These are phyloP conservation scores for Boletus tylopilopsis DNA, from an alignment of 768 basidiomycete species.

Conservation along the genomic window DNA sequence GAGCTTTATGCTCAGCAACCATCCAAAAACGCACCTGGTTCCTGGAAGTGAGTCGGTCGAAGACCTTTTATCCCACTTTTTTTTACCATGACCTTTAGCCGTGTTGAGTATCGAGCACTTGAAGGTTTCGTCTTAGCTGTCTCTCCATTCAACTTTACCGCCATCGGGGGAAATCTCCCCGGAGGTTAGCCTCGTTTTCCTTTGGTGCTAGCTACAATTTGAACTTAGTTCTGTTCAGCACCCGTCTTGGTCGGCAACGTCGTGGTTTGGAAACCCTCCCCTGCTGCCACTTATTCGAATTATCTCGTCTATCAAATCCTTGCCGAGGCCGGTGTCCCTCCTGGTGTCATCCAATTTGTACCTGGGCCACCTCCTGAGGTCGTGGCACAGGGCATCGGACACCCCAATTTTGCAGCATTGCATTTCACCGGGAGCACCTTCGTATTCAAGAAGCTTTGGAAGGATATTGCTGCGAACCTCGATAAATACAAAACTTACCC, in stretches of 20 bases:
- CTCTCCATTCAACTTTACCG: slow-evolving; percentile 98
- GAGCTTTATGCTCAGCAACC: slow-evolving; percentile 93
- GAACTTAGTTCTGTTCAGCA: slow-evolving; percentile 37
- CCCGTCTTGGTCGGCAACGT: slow-evolving; percentile 96
- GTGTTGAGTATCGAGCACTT: slow-evolving; percentile 93
- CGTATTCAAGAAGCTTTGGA: slow-evolving; percentile 96
- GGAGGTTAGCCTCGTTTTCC: slow-evolving; percentile 47
- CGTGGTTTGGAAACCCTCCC: slow-evolving; percentile 96
- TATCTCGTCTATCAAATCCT: slow-evolving; percentile 90
- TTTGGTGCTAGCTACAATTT: background rate
- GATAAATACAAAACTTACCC: slow-evolving; percentile 89
- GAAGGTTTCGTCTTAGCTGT: slow-evolving; percentile 98
- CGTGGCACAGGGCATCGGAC: slow-evolving; percentile 77
- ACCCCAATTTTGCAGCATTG: slow-evolving; percentile 78
- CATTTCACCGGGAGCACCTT: slow-evolving; percentile 97
- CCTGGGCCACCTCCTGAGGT: slow-evolving; percentile 86
- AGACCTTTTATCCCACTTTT: background rate
- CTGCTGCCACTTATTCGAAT: slow-evolving; percentile 92
- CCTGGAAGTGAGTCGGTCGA: slow-evolving; percentile 81
- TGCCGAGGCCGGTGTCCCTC: slow-evolving; percentile 89
- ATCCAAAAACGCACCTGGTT: slow-evolving; percentile 73
- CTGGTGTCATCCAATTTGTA: slow-evolving; percentile 95
- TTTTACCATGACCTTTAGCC: slow-evolving; percentile 48
- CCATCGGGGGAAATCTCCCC: slow-evolving; percentile 94
- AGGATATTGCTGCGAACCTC: slow-evolving; percentile 85